Conservation (phyloP, 2,329 filamentous ascomycete genomes). For the Aspergillus alliaceus region DNA sequence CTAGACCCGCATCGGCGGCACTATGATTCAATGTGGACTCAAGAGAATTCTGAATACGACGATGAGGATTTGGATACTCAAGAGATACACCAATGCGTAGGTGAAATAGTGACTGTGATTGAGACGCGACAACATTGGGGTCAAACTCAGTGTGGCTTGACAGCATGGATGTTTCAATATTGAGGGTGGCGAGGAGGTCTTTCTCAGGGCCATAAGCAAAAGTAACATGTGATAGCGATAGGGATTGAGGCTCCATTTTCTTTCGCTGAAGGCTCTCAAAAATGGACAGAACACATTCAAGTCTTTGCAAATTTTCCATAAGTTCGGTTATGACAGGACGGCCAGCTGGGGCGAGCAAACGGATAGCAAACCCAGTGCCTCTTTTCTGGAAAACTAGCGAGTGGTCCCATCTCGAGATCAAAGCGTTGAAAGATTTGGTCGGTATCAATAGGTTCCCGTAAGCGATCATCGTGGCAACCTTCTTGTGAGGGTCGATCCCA, state of each 20-base stretch:
- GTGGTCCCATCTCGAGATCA: slow-evolving; percentile 29
- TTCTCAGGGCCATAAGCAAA: slow-evolving; percentile 35
- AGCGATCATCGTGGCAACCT: slow-evolving; percentile 36
- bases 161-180: slow-evolving; percentile 28
- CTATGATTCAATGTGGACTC: slow-evolving; percentile 36
- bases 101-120: slow-evolving; percentile 26
- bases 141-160: slow-evolving; percentile 20
- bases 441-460: slow-evolving; percentile 33
- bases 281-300: slow-evolving; percentile 38
- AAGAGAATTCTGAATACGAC: slow-evolving; percentile 41
- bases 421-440: slow-evolving; percentile 25
- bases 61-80: slow-evolving; percentile 38
- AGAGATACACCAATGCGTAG: slow-evolving; percentile 35
- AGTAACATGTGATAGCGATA: slow-evolving; percentile 36
- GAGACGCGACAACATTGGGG: slow-evolving; percentile 20
- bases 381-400: slow-evolving; percentile 35
- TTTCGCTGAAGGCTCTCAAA: slow-evolving; percentile 35
- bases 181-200: slow-evolving; percentile 31
- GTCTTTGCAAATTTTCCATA: slow-evolving; percentile 37
- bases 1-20: slow-evolving; percentile 29
- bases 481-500: slow-evolving; percentile 35
- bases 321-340: slow-evolving; percentile 35
- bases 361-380: slow-evolving; percentile 38
- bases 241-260: slow-evolving; percentile 30
- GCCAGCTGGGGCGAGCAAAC: slow-evolving; percentile 37